Conservation (phyloP, 2,329 filamentous ascomycete genomes). For the Diplodia scrobiculata region DNA sequence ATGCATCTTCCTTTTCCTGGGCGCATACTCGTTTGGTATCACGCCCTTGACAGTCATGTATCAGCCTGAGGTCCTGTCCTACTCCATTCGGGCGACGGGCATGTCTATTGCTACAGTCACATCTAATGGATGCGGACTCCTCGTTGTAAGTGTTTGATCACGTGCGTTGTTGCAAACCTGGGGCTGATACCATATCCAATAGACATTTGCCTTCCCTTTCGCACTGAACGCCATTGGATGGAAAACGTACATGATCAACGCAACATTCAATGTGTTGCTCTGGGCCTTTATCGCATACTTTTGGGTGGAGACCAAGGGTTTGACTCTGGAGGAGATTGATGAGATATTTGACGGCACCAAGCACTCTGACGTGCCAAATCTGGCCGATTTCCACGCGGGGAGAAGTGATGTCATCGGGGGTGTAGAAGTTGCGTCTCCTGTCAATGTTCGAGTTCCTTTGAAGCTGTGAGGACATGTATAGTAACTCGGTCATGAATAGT, state of each 20-base stretch:
- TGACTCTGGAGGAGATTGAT: conserved; percentile 33
- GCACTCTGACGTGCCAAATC: conserved; percentile 31
- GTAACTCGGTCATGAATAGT: background rate
- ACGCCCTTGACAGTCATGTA: conserved; percentile 44
- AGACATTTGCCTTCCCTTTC: conserved; percentile 38
- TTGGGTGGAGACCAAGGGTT: conserved; percentile 33
- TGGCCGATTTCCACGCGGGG: background rate
- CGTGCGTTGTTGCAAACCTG: background rate
- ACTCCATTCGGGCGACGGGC: conserved; percentile 40
- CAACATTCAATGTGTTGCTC: conserved; percentile 48
- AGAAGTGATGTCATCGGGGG: background rate
- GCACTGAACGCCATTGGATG: conserved; percentile 49
- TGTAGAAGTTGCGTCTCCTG: background rate
- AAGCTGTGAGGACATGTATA: background rate
- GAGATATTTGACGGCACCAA: conserved; percentile 33
- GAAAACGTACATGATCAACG: conserved; percentile 55
- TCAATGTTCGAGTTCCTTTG: background rate
- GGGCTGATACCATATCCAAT: conserved; percentile 41
- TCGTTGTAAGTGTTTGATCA: background rate
- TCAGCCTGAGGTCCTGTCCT: conserved; percentile 41
- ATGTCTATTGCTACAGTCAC: conserved; percentile 39
- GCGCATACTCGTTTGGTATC: conserved; percentile 41
- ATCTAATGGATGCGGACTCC: background rate
- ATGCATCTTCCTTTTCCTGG: conserved; percentile 40
- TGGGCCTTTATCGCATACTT: conserved; percentile 44